A percentile compares a stretch with the other conserved stretches of the same genome.
phyloP scores from a whole-genome alignment of 306 rosid genomes.

The Rosa persica region DNA sequence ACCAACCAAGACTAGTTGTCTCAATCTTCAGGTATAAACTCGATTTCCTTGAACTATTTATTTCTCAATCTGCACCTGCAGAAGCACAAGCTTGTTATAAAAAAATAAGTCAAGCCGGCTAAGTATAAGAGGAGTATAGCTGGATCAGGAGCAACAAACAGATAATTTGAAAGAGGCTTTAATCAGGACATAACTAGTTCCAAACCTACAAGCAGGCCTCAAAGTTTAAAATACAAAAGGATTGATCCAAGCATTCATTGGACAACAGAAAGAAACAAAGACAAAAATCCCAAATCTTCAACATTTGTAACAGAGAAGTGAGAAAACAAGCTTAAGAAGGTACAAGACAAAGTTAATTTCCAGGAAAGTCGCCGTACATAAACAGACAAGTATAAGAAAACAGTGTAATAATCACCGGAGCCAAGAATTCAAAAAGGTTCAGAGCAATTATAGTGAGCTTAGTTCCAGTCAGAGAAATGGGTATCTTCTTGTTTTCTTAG shows the following conservation, averaged over 20 bases:
- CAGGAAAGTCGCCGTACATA: slow-evolving; percentile 3
- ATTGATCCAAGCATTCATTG: neutral
- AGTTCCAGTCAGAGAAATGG: neutral
- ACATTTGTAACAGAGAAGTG: neutral
- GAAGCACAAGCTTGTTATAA: slow-evolving; percentile 9
- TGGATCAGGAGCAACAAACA: neutral
- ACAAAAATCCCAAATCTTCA: neutral
- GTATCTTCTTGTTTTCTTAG: neutral
- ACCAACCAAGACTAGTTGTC: slow-evolving; percentile 9
- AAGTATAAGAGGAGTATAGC: neutral
- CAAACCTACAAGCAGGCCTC: slow-evolving; percentile 12
- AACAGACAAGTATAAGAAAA: neutral
- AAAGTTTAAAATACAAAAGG: neutral
- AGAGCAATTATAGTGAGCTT: neutral
- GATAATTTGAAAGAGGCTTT: neutral
- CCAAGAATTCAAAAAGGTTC: neutral
- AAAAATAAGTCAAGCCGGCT: slow-evolving; percentile 11
- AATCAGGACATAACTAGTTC: neutral
- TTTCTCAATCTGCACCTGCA: slow-evolving; percentile 26
- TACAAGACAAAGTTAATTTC: neutral
- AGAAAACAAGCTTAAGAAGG: neutral
- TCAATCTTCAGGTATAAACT: neutral
- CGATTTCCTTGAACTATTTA: neutral
- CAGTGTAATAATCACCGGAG: neutral
- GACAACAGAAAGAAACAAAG: neutral